Conservation (phyloP, 139 green algal genomes). For the Chloropicon primus region DNA sequence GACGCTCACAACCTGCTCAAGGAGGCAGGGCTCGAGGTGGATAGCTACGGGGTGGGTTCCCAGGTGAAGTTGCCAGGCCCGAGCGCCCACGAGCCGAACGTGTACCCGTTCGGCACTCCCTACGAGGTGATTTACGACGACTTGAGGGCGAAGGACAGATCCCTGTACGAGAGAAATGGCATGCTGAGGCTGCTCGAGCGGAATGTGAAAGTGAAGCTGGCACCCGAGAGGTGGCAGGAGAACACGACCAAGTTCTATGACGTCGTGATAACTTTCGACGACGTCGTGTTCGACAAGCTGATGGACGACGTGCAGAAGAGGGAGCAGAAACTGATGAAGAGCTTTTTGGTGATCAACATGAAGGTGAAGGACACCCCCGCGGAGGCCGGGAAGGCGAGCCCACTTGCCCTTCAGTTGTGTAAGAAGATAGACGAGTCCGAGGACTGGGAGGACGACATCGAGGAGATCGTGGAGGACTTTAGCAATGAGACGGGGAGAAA, state of each 20-base stretch:
- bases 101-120: conserved; percentile 74
- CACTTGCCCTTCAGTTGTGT: conserved; percentile 55
- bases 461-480: conserved; percentile 47
- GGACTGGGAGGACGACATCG: conserved; percentile 50
- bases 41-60: conserved; percentile 60
- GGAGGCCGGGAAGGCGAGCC: conserved; percentile 58
- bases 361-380: conserved; percentile 69
- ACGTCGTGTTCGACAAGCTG: conserved; percentile 38
- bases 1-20: conserved; percentile 63
- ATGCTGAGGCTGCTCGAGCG: conserved; percentile 67
- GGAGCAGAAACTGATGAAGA: conserved; percentile 23
- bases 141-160: conserved; percentile 31
- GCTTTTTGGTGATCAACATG: conserved; percentile 72
- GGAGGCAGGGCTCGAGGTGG: conserved; percentile 40
- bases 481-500: conserved; percentile 30
- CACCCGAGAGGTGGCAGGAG: conserved; percentile 71
- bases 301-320: conserved; percentile 21
- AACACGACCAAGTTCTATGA: conserved; percentile 43
- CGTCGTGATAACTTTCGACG: conserved; percentile 56
- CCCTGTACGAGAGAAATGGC: conserved; percentile 58
- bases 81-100: conserved; percentile 53
- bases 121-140: conserved; percentile 61
- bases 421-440: conserved; percentile 41
- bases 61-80: conserved; percentile 16
- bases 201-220: conserved; percentile 67